Base-by-base conservation (phyloP, 2,329 filamentous ascomycete genomes). In the Fusarium duplospermum region DNA sequence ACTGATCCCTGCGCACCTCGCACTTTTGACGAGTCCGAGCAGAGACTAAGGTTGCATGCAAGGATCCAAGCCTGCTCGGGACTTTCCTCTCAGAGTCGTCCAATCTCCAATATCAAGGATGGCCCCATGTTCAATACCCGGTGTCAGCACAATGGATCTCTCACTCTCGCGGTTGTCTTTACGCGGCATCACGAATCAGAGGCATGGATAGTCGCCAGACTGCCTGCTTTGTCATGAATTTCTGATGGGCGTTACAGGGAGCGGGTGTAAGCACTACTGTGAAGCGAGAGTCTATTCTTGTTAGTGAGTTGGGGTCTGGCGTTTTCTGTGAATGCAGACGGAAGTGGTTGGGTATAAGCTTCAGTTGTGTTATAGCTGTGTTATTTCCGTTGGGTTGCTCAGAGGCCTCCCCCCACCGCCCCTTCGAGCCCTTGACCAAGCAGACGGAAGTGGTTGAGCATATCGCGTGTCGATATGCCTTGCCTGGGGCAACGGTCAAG, bases 261-360 rank as follows among this genome's bases (percentile, higher is more conserved):
- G 59, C 24, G 31, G 35, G 31, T 29, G 59, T 62, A 45, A 56
- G 62, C 62, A 33, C 47, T 64, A 64, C 59, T 50, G 10, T 6
- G 18, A 31, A 45, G 35, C 38, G 35, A 61, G 27, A 13, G 58
- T 20, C 13, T 33, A 56, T 56, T 56, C 29, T 24, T 56, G 52
- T 56, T 24, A 38, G 56, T n/a, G 22, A 58, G 16, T 58, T 38
- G 35, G 22, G 35, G 56, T 27, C 56, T 18, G 22, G 20, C 33
- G 31, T 38, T 57, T 57, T 56, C 50, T 56, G 7, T 24, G 45
- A 31, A 52, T 20, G 22, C 56, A 58, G 16, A 36, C 5, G 58
- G 14, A 31, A 29, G n/a, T 29, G 27, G n/a, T 36, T 3, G 18
- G n/a, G n/a, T n/a, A n/a, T n/a, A n/a, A n/a, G n/a, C n/a, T n/a